Evolutionary conservation across 2,329 filamentous ascomycete genomes (phyloP).

Genomic region (Xylaria sp.): DNA sequence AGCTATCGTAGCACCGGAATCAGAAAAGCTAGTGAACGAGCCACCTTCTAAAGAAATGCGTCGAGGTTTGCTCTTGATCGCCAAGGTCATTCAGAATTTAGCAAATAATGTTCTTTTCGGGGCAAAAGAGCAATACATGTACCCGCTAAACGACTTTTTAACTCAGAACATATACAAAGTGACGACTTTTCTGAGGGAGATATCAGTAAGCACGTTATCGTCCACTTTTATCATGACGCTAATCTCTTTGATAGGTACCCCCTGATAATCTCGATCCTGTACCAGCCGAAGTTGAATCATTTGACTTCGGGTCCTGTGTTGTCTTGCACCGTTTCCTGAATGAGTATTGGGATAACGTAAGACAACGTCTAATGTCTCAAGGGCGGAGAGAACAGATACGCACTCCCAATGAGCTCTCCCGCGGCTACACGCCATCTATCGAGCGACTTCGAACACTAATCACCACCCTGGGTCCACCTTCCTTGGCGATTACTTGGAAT

Average conservation of each 20-base stretch:
- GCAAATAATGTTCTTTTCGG: slow-evolving; percentile 79
- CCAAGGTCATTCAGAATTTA: slow-evolving; percentile 77
- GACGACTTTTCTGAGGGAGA: slow-evolving; percentile 73
- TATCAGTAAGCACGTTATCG: slow-evolving; percentile 63
- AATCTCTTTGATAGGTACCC: slow-evolving; percentile 54
- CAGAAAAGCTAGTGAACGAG: slow-evolving; percentile 70
- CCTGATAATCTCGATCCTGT: slow-evolving; percentile 59
- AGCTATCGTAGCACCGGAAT: slow-evolving; percentile 76
- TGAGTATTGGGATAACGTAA: slow-evolving; percentile 77
- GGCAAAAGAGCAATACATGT: slow-evolving; percentile 79
- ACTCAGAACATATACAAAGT: slow-evolving; percentile 75
- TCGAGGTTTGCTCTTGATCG: slow-evolving; percentile 73
- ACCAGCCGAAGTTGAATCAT: slow-evolving; percentile 60
- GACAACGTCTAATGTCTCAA: slow-evolving; percentile 70
- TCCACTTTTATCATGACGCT: slow-evolving; percentile 25
- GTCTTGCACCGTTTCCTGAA: slow-evolving; percentile 75
- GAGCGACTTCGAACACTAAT: slow-evolving; percentile 71
- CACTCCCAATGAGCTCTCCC: slow-evolving; percentile 63
- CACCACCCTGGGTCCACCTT: slow-evolving; percentile 73
- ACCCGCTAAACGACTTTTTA: slow-evolving; percentile 74
- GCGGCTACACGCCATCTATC: slow-evolving; percentile 66
- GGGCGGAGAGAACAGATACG: slow-evolving; percentile 68
- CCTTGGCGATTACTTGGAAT: slow-evolving; percentile 76
- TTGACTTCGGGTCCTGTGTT: slow-evolving; percentile 78
- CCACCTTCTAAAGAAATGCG: slow-evolving; percentile 76